Evolutionary conservation across 768 basidiomycete species (phyloP), one percentile per base, ranked within the genome.

Genomic region (Harrya chromipes): DNA sequence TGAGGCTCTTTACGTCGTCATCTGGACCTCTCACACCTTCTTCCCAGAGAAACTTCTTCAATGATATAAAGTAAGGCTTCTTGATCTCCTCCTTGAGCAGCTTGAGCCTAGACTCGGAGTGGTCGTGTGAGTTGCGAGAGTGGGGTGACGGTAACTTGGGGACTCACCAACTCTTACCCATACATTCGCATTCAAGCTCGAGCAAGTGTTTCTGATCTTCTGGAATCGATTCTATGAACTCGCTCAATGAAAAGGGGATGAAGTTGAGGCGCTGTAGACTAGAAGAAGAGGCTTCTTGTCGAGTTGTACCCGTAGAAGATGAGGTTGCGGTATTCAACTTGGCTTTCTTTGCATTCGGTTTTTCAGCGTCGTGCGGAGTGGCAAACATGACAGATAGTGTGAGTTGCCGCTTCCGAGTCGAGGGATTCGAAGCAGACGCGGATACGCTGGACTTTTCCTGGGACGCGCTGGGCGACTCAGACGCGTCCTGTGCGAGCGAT

Each of bases 1-100:
- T 85, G 49, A 79, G 66, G 31, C 66, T 59, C 16, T 69, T 67
- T 19, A 70, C 61, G 37, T 65, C 72, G 60, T 83, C 79, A 19
- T 78, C 71, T 4, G 73, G 67, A 23, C 78, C 81, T 51, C 63
- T 72, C 12, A 84, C 79, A 16, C 85, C 85, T 61, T 85, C 79
- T 6, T 77, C 69, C 77, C 79, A 83, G 17, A 91, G 74, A 56
- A 82, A 89, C 45, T 72, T 69, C 66, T 92, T 90, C 48, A 92
- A 65, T 21, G 77, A 61, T 44, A 90, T 67, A 59, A 92, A 92
- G 66, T 90, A 92, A 0, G 85, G 79, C 60, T 88, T 85, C 57
- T 74, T 77, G 44, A 92, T 78, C 61, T 92, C 90, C 52, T 83
- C 79, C 54, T 83, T 81, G 47, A 92, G 74, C 31, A 86, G 57